Evolutionary conservation across 2,329 filamentous ascomycete genomes (phyloP), one percentile per base, ranked within the genome.

Genomic region (Zasmidium cellare): DNA sequence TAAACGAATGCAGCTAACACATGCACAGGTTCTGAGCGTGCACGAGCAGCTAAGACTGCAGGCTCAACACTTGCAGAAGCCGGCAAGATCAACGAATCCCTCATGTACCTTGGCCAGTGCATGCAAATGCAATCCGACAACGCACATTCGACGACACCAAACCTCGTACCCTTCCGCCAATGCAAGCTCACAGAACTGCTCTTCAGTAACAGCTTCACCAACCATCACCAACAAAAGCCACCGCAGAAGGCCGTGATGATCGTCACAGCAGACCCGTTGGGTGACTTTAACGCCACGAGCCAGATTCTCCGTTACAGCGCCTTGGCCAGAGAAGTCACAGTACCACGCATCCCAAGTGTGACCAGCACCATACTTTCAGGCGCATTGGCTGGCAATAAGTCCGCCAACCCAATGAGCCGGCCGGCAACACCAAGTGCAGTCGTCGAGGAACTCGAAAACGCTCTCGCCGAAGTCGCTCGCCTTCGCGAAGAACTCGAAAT

Each of bases 41-140:
- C 93, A 16, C 84, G 92, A 59, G 92, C 94, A 63, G 92, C 94
- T 23, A 97, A 97, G 80, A 97, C 94, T 0, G 90, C 92, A 0
- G 94, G 94, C 12, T 87, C 91, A 3, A 97, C 93, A 0, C 83
- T 99, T 14, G 93, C 90, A 0, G 94, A 99, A 77, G 94, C 93
- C 35, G 94, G 94, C 53, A 97, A 97, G 77, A 99, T 99, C 73
- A 99, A 99, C 70, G 92, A 97, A 75, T 96, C 91, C 70, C 79
- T 99, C 71, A 99, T 99, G 94, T 97, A 97, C 72, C 83, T 99
- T 1, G 94, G 94, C 0, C 94, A 97, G 71, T 99, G 94, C 72
- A 83, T 99, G 67, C 93, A 97, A 72, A 93, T 96, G 82, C 93
- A 97, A 73, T 92, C 89, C 59, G 91, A 93, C 67, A 82, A 87